Evolutionary conservation across 2,329 filamentous ascomycete genomes (phyloP).

Genomic region (Simplicillium sp.): DNA sequence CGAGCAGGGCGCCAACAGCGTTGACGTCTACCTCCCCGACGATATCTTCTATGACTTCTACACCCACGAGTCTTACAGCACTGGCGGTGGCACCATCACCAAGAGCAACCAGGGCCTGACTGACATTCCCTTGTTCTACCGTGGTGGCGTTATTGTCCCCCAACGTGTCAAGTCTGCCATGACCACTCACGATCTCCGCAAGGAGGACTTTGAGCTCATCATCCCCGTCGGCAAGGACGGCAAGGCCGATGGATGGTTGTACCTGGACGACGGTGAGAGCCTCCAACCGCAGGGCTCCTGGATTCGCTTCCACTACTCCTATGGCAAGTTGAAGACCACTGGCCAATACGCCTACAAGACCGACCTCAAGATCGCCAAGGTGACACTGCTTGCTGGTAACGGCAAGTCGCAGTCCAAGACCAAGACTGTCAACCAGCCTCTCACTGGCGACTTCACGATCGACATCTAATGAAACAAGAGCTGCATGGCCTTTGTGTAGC

Average conservation of each 20-base stretch:
- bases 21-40: slow-evolving; percentile 36
- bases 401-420: neutral
- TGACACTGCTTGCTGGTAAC: slow-evolving; percentile 34
- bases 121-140: slow-evolving; percentile 57
- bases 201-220: slow-evolving; percentile 60
- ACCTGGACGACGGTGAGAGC: slow-evolving; percentile 66
- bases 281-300: slow-evolving; percentile 45
- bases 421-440: slow-evolving; percentile 2
- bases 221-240: slow-evolving; percentile 56
- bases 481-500: neutral
- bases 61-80: slow-evolving; percentile 32
- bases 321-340: slow-evolving; percentile 35
- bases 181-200: slow-evolving; percentile 54
- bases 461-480: neutral
- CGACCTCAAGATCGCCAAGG: slow-evolving; percentile 28
- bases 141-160: slow-evolving; percentile 56
- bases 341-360: slow-evolving; percentile 44
- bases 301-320: slow-evolving; percentile 48
- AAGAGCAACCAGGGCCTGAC: slow-evolving; percentile 27
- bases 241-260: slow-evolving; percentile 54
- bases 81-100: slow-evolving; percentile 24
- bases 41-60: slow-evolving; percentile 40
- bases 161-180: slow-evolving; percentile 44
- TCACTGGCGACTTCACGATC: slow-evolving; percentile 4
- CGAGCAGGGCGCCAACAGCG: slow-evolving; percentile 27